Evolutionary conservation across 148 eudicot genomes (phyloP), one percentile per base, ranked within the genome.

Genomic region (Amaranthus palmeri): DNA sequence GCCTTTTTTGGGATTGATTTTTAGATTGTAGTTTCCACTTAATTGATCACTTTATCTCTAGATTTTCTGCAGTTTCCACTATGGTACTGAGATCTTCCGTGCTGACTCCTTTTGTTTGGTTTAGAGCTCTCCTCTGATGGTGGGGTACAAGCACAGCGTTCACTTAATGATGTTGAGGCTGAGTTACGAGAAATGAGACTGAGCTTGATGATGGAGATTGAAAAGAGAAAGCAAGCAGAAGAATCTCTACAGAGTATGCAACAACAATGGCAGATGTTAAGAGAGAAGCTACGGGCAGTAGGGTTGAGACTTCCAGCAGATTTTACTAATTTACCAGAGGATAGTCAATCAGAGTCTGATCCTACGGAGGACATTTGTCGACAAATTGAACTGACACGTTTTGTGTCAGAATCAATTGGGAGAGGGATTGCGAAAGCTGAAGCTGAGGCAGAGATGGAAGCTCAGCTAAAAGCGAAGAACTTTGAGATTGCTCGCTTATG

Each of bases 401-500:
- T 82, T 80, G 90, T 89, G 60, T 87, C 96, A 10, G 84, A 84
- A 72, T 83, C 88, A 61, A 78, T 93, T 74, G 98, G 97, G 68
- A 86, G 79, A 78, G 98, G 84, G 72, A 79, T 59, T 61, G 91
- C 92, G 68, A 90, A 81, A 76, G 96, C 91, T 70, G 96, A 93
- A 82, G 84, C 76, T 72, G 96, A 86, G 83, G 84, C 74, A 65
- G 95, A 87, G 70, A 86, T 93, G 87, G 92, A 87, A 78, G 88
- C 89, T 61, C 91, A 82, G 72, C 50, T 93, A 63, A 86, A 93
- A 72, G 70, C 56, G n/a, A 93, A 93, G 85, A 88, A 91, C 82
- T 85, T 85, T 62, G 98, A 93, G 85, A 87, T 93, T 50, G 87
- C 95, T 83, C 87, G 96, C 71, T 76, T 91, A 68, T 83, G 74